phyloP scores from a whole-genome alignment of 1,139 yeast species.

The Kluyveromyces sp. region DNA sequence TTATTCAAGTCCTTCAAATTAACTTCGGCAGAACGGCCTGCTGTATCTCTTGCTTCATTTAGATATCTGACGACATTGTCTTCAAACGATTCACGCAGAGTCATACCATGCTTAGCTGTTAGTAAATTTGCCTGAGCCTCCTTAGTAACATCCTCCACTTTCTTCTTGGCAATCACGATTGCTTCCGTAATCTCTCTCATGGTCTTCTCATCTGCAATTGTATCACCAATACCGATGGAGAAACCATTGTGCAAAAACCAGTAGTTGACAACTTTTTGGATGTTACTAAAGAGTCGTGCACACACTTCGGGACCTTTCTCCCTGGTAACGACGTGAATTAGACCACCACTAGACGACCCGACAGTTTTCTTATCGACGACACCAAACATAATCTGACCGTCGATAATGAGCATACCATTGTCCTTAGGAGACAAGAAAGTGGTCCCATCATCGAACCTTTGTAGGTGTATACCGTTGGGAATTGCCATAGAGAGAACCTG shows the following conservation, averaged over 20 bases:
- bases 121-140: conserved; percentile 86
- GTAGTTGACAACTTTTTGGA: conserved; percentile 91
- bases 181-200: conserved; percentile 91
- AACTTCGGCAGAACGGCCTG: conserved; percentile 97
- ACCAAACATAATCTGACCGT: conserved; percentile 94
- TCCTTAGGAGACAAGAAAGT: conserved; percentile 82
- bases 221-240: conserved; percentile 99
- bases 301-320: conserved; percentile 92
- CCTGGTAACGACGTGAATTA: conserved; percentile 93
- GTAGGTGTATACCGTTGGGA: conserved; percentile 92
- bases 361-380: conserved; percentile 97
- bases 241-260: conserved; percentile 97
- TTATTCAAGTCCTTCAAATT: conserved; percentile 89
- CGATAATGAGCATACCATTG: conserved; percentile 84
- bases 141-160: conserved; percentile 85
- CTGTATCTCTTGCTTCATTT: conserved; percentile 98
- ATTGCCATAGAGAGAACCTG: conserved; percentile 88
- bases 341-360: conserved; percentile 97
- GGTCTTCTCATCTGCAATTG: conserved; percentile 95
- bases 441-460: conserved; percentile 84
- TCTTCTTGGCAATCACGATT: conserved; percentile 83
- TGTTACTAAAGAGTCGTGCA: conserved; percentile 84
- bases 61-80: conserved; percentile 92
- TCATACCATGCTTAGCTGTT: conserved; percentile 99
- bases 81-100: conserved; percentile 95